A percentile compares a stretch with the other conserved stretches of the same genome.
Evolutionary conservation across 2,329 filamentous ascomycete genomes (phyloP).

Genomic region (Colletotrichum sidae): DNA sequence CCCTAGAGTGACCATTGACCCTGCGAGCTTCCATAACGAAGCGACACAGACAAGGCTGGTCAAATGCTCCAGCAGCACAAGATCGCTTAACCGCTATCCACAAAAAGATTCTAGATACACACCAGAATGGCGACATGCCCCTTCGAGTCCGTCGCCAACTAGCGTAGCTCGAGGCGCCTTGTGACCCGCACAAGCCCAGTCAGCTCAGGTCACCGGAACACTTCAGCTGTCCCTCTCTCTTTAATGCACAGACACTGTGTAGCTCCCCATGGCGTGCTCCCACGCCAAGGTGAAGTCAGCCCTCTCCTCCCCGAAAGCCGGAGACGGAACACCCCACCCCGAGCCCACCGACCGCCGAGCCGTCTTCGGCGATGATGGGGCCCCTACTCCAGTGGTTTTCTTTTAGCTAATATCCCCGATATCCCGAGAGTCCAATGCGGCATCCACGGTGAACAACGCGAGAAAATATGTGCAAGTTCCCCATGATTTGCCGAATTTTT

Average conservation of each 20-base stretch:
- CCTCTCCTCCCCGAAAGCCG: conserved; percentile 26
- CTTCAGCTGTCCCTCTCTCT: too few species aligned
- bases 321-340: conserved; percentile 34
- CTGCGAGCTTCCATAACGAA: too few species aligned
- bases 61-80: too few species aligned
- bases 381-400: conserved; percentile 2
- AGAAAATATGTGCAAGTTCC: background rate
- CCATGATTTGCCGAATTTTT: conserved; percentile 2
- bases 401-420: conserved; percentile 32
- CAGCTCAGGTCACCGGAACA: too few species aligned
- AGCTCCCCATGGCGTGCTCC: conserved; percentile 5
- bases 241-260: background rate
- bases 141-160: too few species aligned
- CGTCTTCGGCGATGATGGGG: conserved; percentile 23
- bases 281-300: background rate
- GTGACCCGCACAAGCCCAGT: too few species aligned
- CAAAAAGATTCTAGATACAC: too few species aligned
- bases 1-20: too few species aligned
- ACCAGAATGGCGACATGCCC: too few species aligned
- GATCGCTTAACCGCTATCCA: too few species aligned
- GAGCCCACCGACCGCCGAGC: conserved; percentile 28
- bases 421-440: conserved; percentile 11
- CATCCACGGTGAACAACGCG: conserved; percentile 4
- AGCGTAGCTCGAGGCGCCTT: too few species aligned
- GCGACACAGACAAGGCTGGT: too few species aligned